Evolutionary conservation across 768 basidiomycete species (phyloP).

Genomic region (Hypholoma fasciculare): DNA sequence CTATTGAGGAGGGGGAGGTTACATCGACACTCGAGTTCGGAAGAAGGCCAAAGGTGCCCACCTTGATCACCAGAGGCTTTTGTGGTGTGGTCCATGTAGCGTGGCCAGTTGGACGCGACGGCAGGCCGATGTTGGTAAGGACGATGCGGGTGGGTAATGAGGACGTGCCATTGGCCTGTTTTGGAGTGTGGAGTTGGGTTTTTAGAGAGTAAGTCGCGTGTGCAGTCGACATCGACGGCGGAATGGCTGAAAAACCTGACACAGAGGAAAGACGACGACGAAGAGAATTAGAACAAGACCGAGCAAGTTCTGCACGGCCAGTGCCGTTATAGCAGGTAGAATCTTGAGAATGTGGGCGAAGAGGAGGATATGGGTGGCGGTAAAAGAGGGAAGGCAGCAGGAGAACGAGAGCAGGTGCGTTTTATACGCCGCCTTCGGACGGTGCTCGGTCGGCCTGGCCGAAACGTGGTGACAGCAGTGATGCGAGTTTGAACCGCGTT

Average conservation of each 20-base stretch:
- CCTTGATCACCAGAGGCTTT: background rate
- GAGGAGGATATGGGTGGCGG: background rate
- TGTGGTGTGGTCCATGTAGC: background rate
- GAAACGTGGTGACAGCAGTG: slow-evolving; percentile 28
- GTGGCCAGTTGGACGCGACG: background rate
- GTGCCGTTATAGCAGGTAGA: background rate
- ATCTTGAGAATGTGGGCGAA: background rate
- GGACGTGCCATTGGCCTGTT: background rate
- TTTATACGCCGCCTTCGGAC: background rate
- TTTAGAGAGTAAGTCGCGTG: background rate
- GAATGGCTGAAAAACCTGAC: no score
- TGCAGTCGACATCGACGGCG: background rate
- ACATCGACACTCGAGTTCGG: background rate
- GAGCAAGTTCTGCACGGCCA: background rate
- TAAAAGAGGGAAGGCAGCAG: background rate
- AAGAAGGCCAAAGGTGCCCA: background rate
- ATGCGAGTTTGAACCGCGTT: background rate
- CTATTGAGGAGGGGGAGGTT: background rate
- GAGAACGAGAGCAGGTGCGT: background rate
- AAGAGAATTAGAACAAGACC: no score
- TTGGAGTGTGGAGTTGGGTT: background rate
- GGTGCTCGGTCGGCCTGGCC: slow-evolving; percentile 16
- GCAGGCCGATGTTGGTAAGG: background rate
- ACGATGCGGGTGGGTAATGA: background rate
- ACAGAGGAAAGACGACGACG: no score